Base-by-base conservation (phyloP, 371 early-diverging fungal species). In the Zychaea mexicana region DNA sequence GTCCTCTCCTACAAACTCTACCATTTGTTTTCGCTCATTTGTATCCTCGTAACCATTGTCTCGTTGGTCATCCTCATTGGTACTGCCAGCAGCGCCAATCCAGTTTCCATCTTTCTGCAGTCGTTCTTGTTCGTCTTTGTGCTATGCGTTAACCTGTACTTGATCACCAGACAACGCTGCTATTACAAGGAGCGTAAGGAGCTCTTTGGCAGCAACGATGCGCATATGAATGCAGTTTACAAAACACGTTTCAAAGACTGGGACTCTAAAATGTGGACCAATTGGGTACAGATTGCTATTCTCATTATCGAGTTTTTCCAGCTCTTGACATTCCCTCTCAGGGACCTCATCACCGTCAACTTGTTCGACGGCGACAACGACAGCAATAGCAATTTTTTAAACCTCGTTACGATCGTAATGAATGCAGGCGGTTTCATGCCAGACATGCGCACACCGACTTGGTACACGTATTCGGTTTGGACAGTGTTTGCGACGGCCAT, bases 261-360 rank as follows among this genome's bases (percentile, higher is more conserved):
- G 81, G 71, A 83, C 56, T 47, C 62, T 21, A 65, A 68, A 22
- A 68, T 75, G 68, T 79, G 77, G 75, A 79, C 83, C 26, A 86
- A 86, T 55, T 86, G 85, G 74, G 70, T 86, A 5, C 85, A 86
- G 57, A 72, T 86, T 24, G 77, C 76, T 12, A 85, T 86, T 52
- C 69, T 86, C 0, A 63, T 85, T 33, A 84, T 86, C n/a, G 87
- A 86, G 45, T 84, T 86, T 46, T 74, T 86, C 52, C 87, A 86
- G 52, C 65, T 85, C 0, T 70, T 86, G 60, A 77, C 84, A 0
- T 86, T 86, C 42, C 87, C 85, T 0, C 66, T 86, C 1, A 69
- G 85, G 26, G 87, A 85, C 57, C 67, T 86, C 32, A 77, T 86
- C 62, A 73, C 71, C 0, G 76, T 76, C 54, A 76, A 74, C 21